These are phyloP conservation scores for Penicillium crustosum DNA, from an alignment of 2,329 filamentous ascomycete genomes.

Conservation along the genomic window DNA sequence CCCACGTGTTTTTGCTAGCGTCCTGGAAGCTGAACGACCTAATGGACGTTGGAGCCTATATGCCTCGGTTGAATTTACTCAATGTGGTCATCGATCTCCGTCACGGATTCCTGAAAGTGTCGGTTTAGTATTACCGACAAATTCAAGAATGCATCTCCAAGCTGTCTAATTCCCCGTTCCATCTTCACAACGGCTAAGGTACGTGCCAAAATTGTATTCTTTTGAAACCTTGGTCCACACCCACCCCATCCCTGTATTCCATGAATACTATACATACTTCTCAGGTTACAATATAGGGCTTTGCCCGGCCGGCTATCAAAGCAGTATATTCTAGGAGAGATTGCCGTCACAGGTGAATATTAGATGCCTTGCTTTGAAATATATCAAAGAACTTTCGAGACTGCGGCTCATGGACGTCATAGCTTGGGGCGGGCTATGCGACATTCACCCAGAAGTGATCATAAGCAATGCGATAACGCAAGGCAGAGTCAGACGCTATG, in stretches of 20 bases:
- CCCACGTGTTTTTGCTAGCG: no score
- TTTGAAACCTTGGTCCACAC: background rate
- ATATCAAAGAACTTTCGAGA: background rate
- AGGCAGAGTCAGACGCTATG: background rate
- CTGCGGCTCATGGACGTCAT: background rate
- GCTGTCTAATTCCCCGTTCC: no score
- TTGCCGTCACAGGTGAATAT: background rate
- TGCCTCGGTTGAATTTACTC: no score
- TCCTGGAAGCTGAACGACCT: no score
- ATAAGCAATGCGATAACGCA: background rate
- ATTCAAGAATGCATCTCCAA: no score
- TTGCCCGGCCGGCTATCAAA: background rate
- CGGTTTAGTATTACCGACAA: no score
- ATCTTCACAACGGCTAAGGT: background rate
- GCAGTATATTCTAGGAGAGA: background rate
- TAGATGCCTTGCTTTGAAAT: background rate
- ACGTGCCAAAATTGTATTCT: background rate
- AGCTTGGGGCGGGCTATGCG: background rate
- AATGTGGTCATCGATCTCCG: no score
- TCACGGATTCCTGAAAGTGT: no score
- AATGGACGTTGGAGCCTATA: no score
- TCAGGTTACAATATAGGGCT: background rate
- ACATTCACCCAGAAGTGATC: background rate
- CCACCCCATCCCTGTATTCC: background rate
- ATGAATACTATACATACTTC: background rate